A percentile compares a stretch with the other conserved stretches of the same genome.
These are phyloP conservation scores for Spathaspora hagerdaliae DNA, from an alignment of 805 yeast genomes.

Conservation along the genomic window DNA sequence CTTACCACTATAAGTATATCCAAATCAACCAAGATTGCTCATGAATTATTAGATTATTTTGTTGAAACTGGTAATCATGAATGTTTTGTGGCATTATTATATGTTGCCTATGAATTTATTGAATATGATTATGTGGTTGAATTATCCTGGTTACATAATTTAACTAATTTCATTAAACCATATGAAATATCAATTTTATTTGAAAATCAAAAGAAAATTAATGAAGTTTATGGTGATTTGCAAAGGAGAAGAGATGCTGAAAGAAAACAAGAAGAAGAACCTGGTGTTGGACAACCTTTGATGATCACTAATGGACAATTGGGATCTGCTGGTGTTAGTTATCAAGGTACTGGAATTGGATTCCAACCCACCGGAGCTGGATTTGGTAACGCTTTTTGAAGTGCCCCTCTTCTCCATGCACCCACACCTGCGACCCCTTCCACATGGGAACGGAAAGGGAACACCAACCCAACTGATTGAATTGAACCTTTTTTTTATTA, in stretches of 20 bases:
- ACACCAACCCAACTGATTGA: too few species aligned
- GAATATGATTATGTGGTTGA: conserved; percentile 83
- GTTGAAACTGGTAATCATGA: conserved; percentile 97
- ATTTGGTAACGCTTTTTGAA: conserved; percentile 51
- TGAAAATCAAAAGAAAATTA: conserved; percentile 68
- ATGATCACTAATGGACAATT: conserved; percentile 72
- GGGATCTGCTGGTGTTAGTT: conserved; percentile 9
- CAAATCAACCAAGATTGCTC: conserved; percentile 73
- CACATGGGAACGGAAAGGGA: too few species aligned
- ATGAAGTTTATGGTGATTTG: conserved; percentile 65
- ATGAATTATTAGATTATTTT: conserved; percentile 83
- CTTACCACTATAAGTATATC: conserved; percentile 88
- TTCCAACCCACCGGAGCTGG: conserved; percentile 72
- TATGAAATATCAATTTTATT: conserved; percentile 80
- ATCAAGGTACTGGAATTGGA: conserved; percentile 46
- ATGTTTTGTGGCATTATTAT: conserved; percentile 86
- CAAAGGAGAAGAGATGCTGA: conserved; percentile 64
- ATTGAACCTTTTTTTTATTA: background rate
- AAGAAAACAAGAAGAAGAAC: conserved; percentile 39
- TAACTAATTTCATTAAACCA: conserved; percentile 85
- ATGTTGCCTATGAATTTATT: conserved; percentile 76
- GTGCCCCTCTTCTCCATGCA: too few species aligned
- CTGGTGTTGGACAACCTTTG: conserved; percentile 61
- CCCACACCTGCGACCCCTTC: too few species aligned
- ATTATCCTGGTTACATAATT: conserved; percentile 83